These are phyloP conservation scores for Cicer cuneatum DNA, from an alignment of 306 rosid species.

Conservation along the genomic window DNA sequence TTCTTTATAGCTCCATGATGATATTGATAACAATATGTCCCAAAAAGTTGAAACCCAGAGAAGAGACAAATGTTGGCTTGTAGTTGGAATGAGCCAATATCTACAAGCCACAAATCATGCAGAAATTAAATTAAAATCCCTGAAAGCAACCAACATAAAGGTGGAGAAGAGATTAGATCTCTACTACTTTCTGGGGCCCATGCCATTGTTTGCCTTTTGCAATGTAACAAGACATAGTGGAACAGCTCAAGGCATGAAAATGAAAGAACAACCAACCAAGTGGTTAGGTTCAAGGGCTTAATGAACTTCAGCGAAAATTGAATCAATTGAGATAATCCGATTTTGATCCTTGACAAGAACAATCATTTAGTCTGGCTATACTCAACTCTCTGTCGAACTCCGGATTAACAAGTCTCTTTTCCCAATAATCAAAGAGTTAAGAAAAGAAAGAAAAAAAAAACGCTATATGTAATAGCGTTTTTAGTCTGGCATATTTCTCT, in stretches of 20 bases:
- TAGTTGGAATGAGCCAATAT: conserved; percentile 25
- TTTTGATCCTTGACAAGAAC: background rate
- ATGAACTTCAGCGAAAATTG: background rate
- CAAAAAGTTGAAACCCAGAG: conserved; percentile 15
- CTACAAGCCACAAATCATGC: conserved; percentile 28
- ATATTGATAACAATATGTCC: conserved; percentile 8
- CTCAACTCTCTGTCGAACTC: background rate
- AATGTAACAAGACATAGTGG: conserved; percentile 23
- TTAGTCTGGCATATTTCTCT: conserved; percentile 32
- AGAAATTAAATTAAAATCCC: conserved; percentile 22
- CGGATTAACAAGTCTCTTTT: background rate
- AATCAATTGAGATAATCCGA: background rate
- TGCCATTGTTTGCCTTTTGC: conserved; percentile 31
- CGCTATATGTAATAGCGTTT: conserved; percentile 16
- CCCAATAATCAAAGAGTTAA: background rate
- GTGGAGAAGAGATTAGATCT: conserved; percentile 14
- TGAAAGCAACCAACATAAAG: conserved; percentile 24
- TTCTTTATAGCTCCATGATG: conserved; percentile 28
- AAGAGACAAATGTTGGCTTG: conserved; percentile 5
- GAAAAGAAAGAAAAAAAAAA: background rate
- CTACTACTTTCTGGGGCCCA: conserved; percentile 20
- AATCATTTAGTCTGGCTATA: background rate
- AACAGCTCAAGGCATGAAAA: conserved; percentile 35
- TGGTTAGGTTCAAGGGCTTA: background rate
- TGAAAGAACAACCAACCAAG: conserved; percentile 28